Evolutionary conservation across 306 rosid species (phyloP).

Genomic region (Canavalia ensiformis): DNA sequence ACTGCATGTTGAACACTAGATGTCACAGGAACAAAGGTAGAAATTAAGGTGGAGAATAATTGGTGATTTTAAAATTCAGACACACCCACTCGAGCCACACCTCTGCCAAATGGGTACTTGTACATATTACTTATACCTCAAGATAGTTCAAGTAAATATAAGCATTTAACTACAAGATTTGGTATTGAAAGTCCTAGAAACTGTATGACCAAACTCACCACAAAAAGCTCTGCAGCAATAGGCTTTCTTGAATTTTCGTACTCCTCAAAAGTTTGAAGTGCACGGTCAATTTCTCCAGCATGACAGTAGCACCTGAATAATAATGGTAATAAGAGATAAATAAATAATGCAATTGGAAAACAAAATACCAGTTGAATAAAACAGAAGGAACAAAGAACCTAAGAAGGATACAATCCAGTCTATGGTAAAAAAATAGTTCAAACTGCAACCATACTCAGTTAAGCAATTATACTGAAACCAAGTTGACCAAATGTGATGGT

Average conservation of each 20-base stretch:
- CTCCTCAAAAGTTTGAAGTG: constrained; percentile 67
- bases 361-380: constrained; percentile 21
- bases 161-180: constrained; percentile 1
- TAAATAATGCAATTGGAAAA: constrained; percentile 22
- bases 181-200: constrained; percentile 25
- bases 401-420: not conserved
- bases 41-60: not conserved
- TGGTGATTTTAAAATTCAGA: no score
- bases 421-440: not conserved
- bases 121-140: not conserved
- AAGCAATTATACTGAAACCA: not conserved
- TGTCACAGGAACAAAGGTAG: constrained; percentile 7
- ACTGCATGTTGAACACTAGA: not conserved
- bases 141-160: constrained; percentile 4
- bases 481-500: constrained; percentile 13
- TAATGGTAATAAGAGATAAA: constrained; percentile 45
- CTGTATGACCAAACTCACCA: constrained; percentile 62
- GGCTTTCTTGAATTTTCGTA: constrained; percentile 52
- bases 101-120: constrained; percentile 11
- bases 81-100: not conserved
- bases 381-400: not conserved
- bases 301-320: constrained; percentile 78
- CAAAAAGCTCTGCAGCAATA: constrained; percentile 62
- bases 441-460: constrained; percentile 18
- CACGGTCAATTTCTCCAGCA: constrained; percentile 83